These are phyloP conservation scores for Verticillium tricorpus DNA, from an alignment of 2,329 filamentous ascomycete genomes.

Conservation along the genomic window DNA sequence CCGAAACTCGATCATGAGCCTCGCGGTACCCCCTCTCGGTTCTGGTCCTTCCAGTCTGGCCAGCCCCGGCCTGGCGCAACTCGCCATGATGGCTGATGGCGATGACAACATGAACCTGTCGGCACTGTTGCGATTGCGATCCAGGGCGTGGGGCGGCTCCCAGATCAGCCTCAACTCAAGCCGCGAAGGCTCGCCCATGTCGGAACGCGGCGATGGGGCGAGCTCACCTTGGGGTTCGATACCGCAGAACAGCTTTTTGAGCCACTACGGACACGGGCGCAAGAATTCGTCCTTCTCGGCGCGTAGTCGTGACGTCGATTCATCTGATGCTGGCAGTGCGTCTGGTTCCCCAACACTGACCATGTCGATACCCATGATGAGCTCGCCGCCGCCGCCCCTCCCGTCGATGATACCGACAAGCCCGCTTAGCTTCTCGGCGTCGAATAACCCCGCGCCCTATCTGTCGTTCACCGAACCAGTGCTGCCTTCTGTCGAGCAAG, in stretches of 20 bases:
- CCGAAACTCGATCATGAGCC: slow-evolving; percentile 81
- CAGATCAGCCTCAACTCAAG: slow-evolving; percentile 64
- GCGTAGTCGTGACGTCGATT: slow-evolving; percentile 43
- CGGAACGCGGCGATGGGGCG: slow-evolving; percentile 43
- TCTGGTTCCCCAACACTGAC: slow-evolving; percentile 48
- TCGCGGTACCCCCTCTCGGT: slow-evolving; percentile 49
- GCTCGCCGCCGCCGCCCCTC: slow-evolving; percentile 18
- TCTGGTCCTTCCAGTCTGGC: slow-evolving; percentile 48
- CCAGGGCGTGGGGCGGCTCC: slow-evolving; percentile 76
- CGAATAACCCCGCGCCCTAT: slow-evolving; percentile 17
- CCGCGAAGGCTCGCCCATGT: slow-evolving; percentile 45
- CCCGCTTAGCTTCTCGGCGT: slow-evolving; percentile 11
- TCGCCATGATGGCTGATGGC: slow-evolving; percentile 59
- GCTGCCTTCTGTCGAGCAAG: slow-evolving; percentile 31
- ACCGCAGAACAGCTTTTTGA: slow-evolving; percentile 5
- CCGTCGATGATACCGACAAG: slow-evolving; percentile 9
- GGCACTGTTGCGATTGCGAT: slow-evolving; percentile 67
- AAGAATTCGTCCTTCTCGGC: slow-evolving; percentile 47
- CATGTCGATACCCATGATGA: slow-evolving; percentile 28
- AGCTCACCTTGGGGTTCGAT: slow-evolving; percentile 35
- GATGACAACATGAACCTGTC: slow-evolving; percentile 68
- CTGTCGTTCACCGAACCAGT: slow-evolving; percentile 30
- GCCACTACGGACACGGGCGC: slow-evolving; percentile 29
- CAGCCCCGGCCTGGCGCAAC: slow-evolving; percentile 72
- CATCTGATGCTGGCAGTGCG: slow-evolving; percentile 40